Evolutionary conservation across 164 flowering plant genomes (phyloP).

Genomic region (Aristolochia fimbriata): DNA sequence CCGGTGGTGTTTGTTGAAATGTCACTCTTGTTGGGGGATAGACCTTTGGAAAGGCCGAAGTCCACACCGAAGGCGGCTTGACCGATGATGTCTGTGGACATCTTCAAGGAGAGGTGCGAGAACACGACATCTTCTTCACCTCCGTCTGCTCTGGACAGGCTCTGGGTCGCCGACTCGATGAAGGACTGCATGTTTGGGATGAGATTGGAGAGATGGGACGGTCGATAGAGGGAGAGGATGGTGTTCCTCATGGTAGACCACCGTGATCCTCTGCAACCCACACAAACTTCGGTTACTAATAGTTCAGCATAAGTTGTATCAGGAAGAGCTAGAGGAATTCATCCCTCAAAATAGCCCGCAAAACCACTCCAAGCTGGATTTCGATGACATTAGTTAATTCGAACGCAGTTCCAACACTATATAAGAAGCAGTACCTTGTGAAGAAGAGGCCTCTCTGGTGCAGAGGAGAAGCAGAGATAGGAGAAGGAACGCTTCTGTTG

Average conservation of each 20-base stretch:
- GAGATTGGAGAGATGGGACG: slow-evolving; percentile 68
- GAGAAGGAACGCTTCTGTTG: slow-evolving; percentile 93
- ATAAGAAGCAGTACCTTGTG: slow-evolving; percentile 40
- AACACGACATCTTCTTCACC: slow-evolving; percentile 40
- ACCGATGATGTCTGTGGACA: slow-evolving; percentile 91
- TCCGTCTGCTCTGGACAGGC: slow-evolving; percentile 23
- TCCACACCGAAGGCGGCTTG: slow-evolving; percentile 84
- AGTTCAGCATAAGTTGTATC: background rate
- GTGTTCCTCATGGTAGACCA: slow-evolving; percentile 95
- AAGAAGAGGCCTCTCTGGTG: slow-evolving; percentile 93
- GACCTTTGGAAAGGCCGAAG: slow-evolving; percentile 66
- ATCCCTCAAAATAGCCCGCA: no score
- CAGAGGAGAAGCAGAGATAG: slow-evolving; percentile 85
- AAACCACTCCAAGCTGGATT: background rate
- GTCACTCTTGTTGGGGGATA: slow-evolving; percentile 4
- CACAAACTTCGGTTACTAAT: background rate
- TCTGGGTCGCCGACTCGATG: slow-evolving; percentile 51
- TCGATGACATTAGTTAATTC: background rate
- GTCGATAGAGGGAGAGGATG: slow-evolving; percentile 77
- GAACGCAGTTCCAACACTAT: background rate
- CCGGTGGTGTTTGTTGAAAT: no score
- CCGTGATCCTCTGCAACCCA: slow-evolving; percentile 37
- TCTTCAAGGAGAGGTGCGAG: slow-evolving; percentile 55
- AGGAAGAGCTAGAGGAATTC: background rate
- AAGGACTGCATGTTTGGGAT: slow-evolving; percentile 71